phyloP scores from a whole-genome alignment of 23 red algal species.

The Gracilariopsis chorda region DNA sequence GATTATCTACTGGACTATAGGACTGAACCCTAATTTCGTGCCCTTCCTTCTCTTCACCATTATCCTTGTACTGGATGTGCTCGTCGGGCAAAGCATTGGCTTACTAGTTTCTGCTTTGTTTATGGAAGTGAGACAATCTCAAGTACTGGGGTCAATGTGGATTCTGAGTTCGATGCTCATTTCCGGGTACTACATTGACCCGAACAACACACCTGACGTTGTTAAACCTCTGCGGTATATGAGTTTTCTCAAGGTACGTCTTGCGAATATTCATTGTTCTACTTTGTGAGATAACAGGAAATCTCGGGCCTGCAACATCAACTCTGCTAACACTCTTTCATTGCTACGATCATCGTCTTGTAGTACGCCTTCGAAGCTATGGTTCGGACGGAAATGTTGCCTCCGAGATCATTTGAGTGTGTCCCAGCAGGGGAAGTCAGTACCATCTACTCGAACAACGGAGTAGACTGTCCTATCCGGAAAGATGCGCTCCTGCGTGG shows the following conservation, averaged over 20 bases:
- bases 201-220: conserved; percentile 66
- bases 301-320: too few species aligned
- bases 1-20: conserved; percentile 76
- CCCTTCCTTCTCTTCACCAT: conserved; percentile 51
- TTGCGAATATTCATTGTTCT: background rate
- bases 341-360: background rate
- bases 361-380: conserved; percentile 74
- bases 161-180: conserved; percentile 80
- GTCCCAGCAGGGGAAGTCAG: background rate
- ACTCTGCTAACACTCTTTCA: background rate
- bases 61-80: conserved; percentile 49
- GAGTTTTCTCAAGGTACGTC: conserved; percentile 67
- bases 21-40: conserved; percentile 29
- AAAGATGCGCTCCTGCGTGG: conserved; percentile 37
- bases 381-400: conserved; percentile 66
- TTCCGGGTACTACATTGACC: conserved; percentile 86
- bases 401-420: conserved; percentile 58
- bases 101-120: conserved; percentile 74
- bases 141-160: conserved; percentile 66
- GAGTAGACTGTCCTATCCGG: conserved; percentile 50
- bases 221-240: conserved; percentile 71
- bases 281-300: too few species aligned
- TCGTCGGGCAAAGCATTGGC: conserved; percentile 89
- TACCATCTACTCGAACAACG: conserved; percentile 65
- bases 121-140: conserved; percentile 82